Evolutionary conservation across 768 basidiomycete genomes (phyloP), one percentile per base, ranked within the genome.

Genomic region (Lentinus brumalis): DNA sequence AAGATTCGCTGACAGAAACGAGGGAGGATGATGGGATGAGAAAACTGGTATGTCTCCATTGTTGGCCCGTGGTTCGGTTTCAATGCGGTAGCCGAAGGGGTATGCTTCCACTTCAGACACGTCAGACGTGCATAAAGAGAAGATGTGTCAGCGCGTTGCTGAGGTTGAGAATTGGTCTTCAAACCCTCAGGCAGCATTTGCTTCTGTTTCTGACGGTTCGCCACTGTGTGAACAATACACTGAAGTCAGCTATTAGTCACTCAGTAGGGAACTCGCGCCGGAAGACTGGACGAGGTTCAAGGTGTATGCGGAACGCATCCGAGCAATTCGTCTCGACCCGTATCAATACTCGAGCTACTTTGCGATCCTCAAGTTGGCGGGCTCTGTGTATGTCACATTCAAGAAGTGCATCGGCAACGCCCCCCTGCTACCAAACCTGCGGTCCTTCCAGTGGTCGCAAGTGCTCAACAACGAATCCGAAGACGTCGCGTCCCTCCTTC

Each of bases 251-350:
- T 6, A 4, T 35, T n/a, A 65, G 63, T 21, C 16, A 1, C 47
- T 61, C 31, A n/a, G 30, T 10, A 32, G 31, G 31, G 46, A 53
- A 7, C 63, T 56, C 12, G n/a, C 52, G 31, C 18, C 47, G 5
- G 47, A 55, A 18, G 63, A 65, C 21, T 65, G 59, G 60, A n/a
- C 59, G 26, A 45, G 55, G 26, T 49, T 65, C 29, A 32, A 54
- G 32, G 12, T 39, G 30, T 61, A 65, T n/a, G 63, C 63, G 4
- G 30, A 56, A 3, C 52, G 60, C 10, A 56, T 65, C 44, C 38
- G 47, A 15, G 40, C 10, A 4, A 9, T 61, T 10, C 16, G 18
- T 11, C 21, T 41, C 45, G 46, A 49, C 21, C 46, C 26, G 8
- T 49, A 29, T 15, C 9, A 18, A 12, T 49, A 49, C 26, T 21